Conservation (phyloP, 495 filamentous ascomycete species). For the Acidiella bohemica region DNA sequence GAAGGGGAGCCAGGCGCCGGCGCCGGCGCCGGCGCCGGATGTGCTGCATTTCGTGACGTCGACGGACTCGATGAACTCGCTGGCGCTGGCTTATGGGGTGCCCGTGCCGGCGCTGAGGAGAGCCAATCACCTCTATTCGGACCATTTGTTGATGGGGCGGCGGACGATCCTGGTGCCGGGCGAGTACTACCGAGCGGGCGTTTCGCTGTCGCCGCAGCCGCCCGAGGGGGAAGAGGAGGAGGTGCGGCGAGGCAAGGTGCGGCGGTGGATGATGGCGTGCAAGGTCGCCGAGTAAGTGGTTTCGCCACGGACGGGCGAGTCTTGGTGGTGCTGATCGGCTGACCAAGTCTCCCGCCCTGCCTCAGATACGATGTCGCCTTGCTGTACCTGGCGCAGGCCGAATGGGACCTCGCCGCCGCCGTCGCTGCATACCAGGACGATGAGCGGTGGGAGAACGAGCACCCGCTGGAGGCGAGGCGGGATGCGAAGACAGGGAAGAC, state of each 20-base stretch:
- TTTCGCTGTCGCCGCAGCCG: slow-evolving; percentile 50
- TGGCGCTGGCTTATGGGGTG: slow-evolving; percentile 55
- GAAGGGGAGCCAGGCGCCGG: slow-evolving; percentile 27
- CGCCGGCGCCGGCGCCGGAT: slow-evolving; percentile 37
- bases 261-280: slow-evolving; percentile 56
- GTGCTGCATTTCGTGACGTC: slow-evolving; percentile 56
- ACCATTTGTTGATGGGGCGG: slow-evolving; percentile 52
- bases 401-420: slow-evolving; percentile 51
- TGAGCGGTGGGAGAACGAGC: slow-evolving; percentile 55
- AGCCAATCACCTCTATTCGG: slow-evolving; percentile 49
- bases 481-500: slow-evolving; percentile 27
- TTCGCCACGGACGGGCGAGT: slow-evolving; percentile 3
- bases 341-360: slow-evolving; percentile 24
- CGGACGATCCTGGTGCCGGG: slow-evolving; percentile 54
- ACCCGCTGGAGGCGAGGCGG: slow-evolving; percentile 40
- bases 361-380: slow-evolving; percentile 55
- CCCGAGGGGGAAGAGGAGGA: slow-evolving; percentile 58
- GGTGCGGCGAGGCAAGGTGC: slow-evolving; percentile 47
- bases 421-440: slow-evolving; percentile 48
- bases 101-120: slow-evolving; percentile 41
- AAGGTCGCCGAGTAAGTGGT: slow-evolving; percentile 50
- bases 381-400: slow-evolving; percentile 51
- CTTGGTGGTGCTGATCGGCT: slow-evolving; percentile 18
- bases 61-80: slow-evolving; percentile 46
- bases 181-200: slow-evolving; percentile 46